phyloP scores from a whole-genome alignment of 73 alveolate species.

The Symbiodinium pilosum region DNA sequence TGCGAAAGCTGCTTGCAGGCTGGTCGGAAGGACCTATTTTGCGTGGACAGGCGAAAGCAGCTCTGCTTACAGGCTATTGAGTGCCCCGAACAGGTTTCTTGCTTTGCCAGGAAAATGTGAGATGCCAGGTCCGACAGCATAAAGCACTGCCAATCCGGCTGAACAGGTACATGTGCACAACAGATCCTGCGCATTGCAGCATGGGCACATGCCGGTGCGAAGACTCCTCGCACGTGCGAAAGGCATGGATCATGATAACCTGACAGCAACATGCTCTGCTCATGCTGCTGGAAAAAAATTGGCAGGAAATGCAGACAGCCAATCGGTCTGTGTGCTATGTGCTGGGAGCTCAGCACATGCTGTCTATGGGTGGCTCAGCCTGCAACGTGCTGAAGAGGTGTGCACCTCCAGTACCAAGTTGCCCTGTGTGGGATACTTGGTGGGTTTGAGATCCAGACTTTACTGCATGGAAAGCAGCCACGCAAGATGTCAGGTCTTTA shows the following conservation, averaged over 20 bases:
- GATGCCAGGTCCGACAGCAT: too few relatives aligned
- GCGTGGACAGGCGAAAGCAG: neutral
- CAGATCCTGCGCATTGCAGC: slow-evolving; percentile 85
- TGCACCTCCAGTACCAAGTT: slow-evolving; percentile 48
- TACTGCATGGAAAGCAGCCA: too few relatives aligned
- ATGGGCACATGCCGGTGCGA: slow-evolving; percentile 68
- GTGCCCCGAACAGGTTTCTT: neutral
- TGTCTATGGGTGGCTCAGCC: neutral
- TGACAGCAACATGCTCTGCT: neutral
- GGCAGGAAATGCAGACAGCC: slow-evolving; percentile 75
- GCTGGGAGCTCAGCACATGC: neutral
- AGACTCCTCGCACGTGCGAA: slow-evolving; percentile 54
- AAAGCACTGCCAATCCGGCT: neutral
- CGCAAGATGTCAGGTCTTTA: neutral
- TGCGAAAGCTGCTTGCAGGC: too few relatives aligned
- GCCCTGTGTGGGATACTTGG: slow-evolving; percentile 27
- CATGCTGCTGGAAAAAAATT: too few relatives aligned
- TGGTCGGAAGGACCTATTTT: neutral
- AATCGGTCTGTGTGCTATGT: slow-evolving; percentile 51
- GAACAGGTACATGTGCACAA: slow-evolving; percentile 85
- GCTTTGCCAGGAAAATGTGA: too few relatives aligned
- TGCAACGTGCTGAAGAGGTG: slow-evolving; percentile 4
- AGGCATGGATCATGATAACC: slow-evolving; percentile 17
- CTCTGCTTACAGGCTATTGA: neutral
- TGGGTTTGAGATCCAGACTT: neutral